These are phyloP conservation scores for Setomelanomma holmii DNA, from an alignment of 2,329 filamentous ascomycete species.

Conservation along the genomic window DNA sequence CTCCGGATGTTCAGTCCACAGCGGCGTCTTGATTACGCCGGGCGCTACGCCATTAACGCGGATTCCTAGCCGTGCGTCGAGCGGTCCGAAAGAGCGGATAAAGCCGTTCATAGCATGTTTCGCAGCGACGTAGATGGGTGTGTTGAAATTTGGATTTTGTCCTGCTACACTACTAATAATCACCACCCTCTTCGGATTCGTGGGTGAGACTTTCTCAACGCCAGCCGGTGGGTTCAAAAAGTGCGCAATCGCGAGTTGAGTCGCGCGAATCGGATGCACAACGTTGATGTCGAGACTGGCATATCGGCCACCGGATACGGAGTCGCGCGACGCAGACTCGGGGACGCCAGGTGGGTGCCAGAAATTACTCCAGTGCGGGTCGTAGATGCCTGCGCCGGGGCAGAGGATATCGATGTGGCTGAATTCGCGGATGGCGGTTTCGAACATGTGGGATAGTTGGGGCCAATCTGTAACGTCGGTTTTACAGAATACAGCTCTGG, in stretches of 20 bases:
- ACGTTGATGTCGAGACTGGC: conserved; percentile 55
- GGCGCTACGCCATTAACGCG: conserved; percentile 67
- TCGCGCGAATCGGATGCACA: conserved; percentile 56
- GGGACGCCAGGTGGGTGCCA: conserved; percentile 55
- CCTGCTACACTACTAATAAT: conserved; percentile 56
- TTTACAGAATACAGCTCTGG: conserved; percentile 52
- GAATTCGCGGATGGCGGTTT: conserved; percentile 36
- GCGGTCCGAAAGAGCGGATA: conserved; percentile 58
- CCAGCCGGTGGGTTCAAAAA: conserved; percentile 49
- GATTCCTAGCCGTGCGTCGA: conserved; percentile 60
- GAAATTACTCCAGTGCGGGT: conserved; percentile 57
- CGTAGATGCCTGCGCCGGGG: conserved; percentile 58
- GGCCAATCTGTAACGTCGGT: conserved; percentile 52
- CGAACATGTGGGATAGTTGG: conserved; percentile 44
- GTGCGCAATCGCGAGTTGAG: conserved; percentile 56
- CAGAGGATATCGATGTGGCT: conserved; percentile 55
- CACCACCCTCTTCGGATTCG: conserved; percentile 56
- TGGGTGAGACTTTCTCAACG: conserved; percentile 37
- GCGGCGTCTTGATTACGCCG: conserved; percentile 66
- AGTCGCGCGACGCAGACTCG: conserved; percentile 42
- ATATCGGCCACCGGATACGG: conserved; percentile 32
- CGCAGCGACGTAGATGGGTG: conserved; percentile 54
- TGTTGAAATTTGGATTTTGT: conserved; percentile 46
- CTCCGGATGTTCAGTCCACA: conserved; percentile 68
- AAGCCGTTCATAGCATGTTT: conserved; percentile 57